Percentiles rank a stretch among this genome's conserved stretches.
These are phyloP conservation scores for Hansenula lynferdii DNA, from an alignment of 1,139 yeast genomes.

Conservation along the genomic window DNA sequence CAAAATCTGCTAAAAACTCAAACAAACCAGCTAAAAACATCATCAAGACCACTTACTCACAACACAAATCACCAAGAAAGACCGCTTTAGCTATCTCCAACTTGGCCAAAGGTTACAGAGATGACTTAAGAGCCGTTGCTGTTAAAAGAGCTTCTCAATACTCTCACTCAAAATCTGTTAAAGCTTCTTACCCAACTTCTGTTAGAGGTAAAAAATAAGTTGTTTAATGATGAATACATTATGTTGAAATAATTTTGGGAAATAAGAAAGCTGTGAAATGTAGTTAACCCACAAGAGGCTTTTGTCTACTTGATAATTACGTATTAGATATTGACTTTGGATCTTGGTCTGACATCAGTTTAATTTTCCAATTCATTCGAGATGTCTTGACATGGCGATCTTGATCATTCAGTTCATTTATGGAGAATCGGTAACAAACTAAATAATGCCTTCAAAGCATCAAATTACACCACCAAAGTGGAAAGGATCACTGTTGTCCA, in stretches of 20 bases:
- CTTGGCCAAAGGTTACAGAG: constrained; percentile 41
- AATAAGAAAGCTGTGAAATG: too few relatives aligned
- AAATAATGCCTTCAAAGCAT: too few relatives aligned
- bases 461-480: too few relatives aligned
- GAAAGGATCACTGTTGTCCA: too few relatives aligned
- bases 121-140: constrained; percentile 40
- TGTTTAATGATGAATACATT: background rate
- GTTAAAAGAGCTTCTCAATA: constrained; percentile 41
- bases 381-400: too few relatives aligned
- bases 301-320: too few relatives aligned
- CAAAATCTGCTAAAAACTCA: constrained; percentile 36
- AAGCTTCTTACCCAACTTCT: background rate
- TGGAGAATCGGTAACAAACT: too few relatives aligned
- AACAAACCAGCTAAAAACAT: constrained; percentile 39
- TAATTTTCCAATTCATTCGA: too few relatives aligned
- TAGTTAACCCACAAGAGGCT: too few relatives aligned
- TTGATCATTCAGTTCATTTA: too few relatives aligned
- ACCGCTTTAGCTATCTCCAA: constrained; percentile 40
- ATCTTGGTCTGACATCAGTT: too few relatives aligned
- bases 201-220: constrained; percentile 1
- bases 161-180: constrained; percentile 27
- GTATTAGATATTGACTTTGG: too few relatives aligned
- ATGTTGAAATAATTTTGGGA: background rate
- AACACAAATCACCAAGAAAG: constrained; percentile 36
- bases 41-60: constrained; percentile 33